phyloP scores from a whole-genome alignment of 306 rosid species.

The Albizia julibrissin region DNA sequence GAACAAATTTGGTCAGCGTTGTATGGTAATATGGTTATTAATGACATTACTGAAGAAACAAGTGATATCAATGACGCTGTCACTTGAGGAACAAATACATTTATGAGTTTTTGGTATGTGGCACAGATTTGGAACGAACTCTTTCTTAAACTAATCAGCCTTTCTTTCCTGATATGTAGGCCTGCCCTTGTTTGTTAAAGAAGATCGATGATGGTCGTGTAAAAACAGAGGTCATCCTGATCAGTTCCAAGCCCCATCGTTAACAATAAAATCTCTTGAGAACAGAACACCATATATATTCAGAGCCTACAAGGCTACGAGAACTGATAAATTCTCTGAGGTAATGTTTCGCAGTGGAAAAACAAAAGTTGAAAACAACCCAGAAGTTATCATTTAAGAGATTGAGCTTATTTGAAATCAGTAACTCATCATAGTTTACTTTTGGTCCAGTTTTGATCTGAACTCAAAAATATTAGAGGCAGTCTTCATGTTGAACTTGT shows the following conservation, averaged over 20 bases:
- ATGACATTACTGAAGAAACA: neutral
- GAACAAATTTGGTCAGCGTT: neutral
- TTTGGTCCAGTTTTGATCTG: constrained; percentile 43
- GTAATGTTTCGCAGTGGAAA: constrained; percentile 33
- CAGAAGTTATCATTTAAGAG: constrained; percentile 7
- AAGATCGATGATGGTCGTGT: constrained; percentile 55
- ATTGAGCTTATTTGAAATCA: constrained; percentile 31
- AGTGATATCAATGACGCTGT: neutral
- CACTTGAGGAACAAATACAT: neutral
- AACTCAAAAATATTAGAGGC: constrained; percentile 55
- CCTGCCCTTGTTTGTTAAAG: constrained; percentile 25
- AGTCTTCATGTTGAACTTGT: constrained; percentile 68
- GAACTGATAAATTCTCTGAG: constrained; percentile 38
- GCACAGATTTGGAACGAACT: constrained; percentile 7
- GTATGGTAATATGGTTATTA: neutral
- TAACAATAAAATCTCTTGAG: constrained; percentile 44
- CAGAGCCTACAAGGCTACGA: constrained; percentile 34
- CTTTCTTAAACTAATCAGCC: constrained; percentile 3
- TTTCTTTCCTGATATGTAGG: constrained; percentile 32
- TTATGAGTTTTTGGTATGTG: neutral
- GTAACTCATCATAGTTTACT: constrained; percentile 43
- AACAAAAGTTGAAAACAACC: constrained; percentile 15
- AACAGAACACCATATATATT: constrained; percentile 30
- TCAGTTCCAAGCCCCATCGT: constrained; percentile 49
- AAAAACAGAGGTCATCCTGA: constrained; percentile 52